These are phyloP conservation scores for Fragilariopsis cylindrus DNA, from an alignment of 108 stramenopile genomes.

Conservation along the genomic window DNA sequence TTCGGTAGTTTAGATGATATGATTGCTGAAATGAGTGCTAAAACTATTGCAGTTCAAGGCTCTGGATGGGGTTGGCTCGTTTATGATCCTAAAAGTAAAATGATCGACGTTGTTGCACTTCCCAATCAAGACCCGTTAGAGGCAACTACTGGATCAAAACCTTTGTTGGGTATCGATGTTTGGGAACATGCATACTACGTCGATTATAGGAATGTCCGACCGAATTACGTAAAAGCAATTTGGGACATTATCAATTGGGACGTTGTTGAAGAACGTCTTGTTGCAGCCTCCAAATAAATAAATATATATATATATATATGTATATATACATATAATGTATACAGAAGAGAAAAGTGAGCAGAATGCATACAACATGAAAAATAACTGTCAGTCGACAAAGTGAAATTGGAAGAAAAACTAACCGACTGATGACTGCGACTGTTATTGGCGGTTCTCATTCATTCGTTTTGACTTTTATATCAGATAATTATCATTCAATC, in stretches of 20 bases:
- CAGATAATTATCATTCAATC: no score
- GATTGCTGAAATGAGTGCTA: conserved; percentile 73
- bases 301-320: not conserved
- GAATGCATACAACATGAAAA: no score
- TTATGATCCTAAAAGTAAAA: conserved; percentile 75
- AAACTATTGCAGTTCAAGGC: conserved; percentile 94
- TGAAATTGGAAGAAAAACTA: no score
- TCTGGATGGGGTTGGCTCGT: conserved; percentile 99
- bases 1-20: conserved; percentile 87
- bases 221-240: conserved; percentile 94
- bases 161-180: conserved; percentile 97
- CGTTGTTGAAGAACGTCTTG: conserved; percentile 72
- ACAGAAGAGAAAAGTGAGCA: no score
- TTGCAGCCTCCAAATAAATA: conserved; percentile 53
- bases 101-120: conserved; percentile 84
- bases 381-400: no score
- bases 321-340: no score
- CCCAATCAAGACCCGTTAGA: conserved; percentile 97
- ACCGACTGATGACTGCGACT: no score
- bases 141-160: conserved; percentile 96
- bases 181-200: conserved; percentile 95
- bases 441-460: no score
- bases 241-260: conserved; percentile 94
- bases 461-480: no score
- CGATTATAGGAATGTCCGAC: conserved; percentile 96